Evolutionary conservation across 2,329 filamentous ascomycete species (phyloP).

Genomic region (Monilinia fructicola): DNA sequence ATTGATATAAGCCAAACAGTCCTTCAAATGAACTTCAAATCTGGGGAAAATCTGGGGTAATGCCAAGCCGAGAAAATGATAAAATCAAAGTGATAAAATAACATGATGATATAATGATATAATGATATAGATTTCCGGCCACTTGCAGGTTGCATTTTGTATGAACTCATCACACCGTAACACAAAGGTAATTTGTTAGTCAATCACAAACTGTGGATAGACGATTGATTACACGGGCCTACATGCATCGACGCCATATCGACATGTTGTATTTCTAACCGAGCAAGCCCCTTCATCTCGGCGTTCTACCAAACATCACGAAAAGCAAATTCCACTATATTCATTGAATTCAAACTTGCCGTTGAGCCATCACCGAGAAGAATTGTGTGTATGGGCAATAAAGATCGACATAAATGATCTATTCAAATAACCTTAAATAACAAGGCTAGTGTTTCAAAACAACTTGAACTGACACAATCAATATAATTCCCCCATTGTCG

Average conservation of each 20-base stretch:
- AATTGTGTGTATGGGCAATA: background rate
- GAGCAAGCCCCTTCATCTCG: background rate
- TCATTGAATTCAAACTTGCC: background rate
- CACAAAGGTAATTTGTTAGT: background rate
- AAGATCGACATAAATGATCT: background rate
- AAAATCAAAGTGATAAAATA: background rate
- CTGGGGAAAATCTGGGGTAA: constrained; percentile 5
- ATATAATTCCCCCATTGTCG: background rate
- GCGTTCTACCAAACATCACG: background rate
- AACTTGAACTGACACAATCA: background rate
- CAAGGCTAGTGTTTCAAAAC: background rate
- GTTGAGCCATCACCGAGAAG: background rate
- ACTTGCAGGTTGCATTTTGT: background rate
- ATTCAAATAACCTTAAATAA: too few species aligned
- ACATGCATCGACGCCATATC: background rate
- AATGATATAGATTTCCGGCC: background rate
- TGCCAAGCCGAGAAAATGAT: background rate
- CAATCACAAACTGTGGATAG: background rate
- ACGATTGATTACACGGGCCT: background rate
- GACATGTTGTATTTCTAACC: background rate
- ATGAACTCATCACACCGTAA: background rate
- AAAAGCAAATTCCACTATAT: background rate
- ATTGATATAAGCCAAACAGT: background rate
- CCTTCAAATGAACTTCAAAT: background rate
- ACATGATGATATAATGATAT: background rate